These are phyloP conservation scores for Ascochyta clinopodiicola DNA, from an alignment of 2,329 filamentous ascomycete species.

Conservation along the genomic window DNA sequence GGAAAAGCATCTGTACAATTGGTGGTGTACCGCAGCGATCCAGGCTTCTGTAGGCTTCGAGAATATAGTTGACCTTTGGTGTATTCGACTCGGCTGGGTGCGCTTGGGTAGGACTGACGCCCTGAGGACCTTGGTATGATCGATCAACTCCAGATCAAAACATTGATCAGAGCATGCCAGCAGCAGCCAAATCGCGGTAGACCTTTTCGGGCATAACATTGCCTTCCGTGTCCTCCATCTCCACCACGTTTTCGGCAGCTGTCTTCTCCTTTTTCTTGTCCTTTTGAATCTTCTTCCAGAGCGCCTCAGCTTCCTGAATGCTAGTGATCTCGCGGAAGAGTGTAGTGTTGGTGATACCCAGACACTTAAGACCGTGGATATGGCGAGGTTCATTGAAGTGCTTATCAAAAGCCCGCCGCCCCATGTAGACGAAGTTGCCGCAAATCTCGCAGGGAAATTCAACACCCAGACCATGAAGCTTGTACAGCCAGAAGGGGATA, in stretches of 20 bases:
- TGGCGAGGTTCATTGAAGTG: conserved; percentile 96
- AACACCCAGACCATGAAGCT: conserved; percentile 91
- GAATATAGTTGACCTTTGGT: not conserved
- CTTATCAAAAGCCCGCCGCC: conserved; percentile 93
- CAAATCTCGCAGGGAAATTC: conserved; percentile 97
- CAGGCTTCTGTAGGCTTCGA: not conserved
- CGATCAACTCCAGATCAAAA: not conserved
- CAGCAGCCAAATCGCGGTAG: conserved; percentile 92
- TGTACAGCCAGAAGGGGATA: conserved; percentile 98
- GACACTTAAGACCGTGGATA: conserved; percentile 89
- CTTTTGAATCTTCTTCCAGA: conserved; percentile 93
- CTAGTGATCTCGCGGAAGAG: conserved; percentile 93
- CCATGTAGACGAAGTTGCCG: conserved; percentile 99
- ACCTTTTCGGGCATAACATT: conserved; percentile 99
- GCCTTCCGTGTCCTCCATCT: conserved; percentile 97
- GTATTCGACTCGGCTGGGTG: not conserved
- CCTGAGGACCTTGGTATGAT: not conserved
- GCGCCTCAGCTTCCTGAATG: conserved; percentile 84
- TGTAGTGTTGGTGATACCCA: conserved; percentile 90
- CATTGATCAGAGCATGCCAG: conserved; percentile 65
- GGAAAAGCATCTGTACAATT: not conserved
- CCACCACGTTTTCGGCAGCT: conserved; percentile 82
- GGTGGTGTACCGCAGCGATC: not conserved
- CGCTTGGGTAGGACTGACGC: not conserved
- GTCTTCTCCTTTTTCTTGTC: conserved; percentile 81